Evolutionary conservation across 345 rosid species (phyloP).

Genomic region (Populus euphratica): DNA sequence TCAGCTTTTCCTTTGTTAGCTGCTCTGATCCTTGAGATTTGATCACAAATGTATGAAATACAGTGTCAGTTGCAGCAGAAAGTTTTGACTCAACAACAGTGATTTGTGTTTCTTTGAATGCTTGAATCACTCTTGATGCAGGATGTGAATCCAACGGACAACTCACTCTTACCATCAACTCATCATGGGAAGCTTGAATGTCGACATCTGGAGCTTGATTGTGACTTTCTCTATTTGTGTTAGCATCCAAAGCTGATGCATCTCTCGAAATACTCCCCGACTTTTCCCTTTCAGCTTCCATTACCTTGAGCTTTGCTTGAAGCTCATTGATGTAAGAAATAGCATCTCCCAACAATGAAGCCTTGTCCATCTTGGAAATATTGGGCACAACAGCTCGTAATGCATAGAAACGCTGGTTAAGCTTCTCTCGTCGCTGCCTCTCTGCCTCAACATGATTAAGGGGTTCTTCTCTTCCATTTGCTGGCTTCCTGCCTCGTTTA

Average conservation of each 20-base stretch:
- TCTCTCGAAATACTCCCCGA: conserved; percentile 47
- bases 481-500: conserved; percentile 94
- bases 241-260: conserved; percentile 25
- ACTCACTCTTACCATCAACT: conserved; percentile 63
- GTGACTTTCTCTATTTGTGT: conserved; percentile 25
- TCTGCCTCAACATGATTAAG: conserved; percentile 98
- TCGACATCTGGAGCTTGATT: conserved; percentile 46
- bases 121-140: conserved; percentile 67
- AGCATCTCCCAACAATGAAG: conserved; percentile 88
- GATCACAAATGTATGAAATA: conserved; percentile 71
- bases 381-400: conserved; percentile 96
- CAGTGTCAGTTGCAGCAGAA: conserved; percentile 50
- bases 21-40: conserved; percentile 69
- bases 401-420: conserved; percentile 90
- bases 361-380: conserved; percentile 98
- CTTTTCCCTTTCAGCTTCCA: conserved; percentile 71
- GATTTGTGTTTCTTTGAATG: conserved; percentile 61
- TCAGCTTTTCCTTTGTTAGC: conserved; percentile 77
- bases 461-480: conserved; percentile 95
- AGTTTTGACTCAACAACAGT: conserved; percentile 65
- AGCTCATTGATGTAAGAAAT: conserved; percentile 93
- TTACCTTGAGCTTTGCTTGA: conserved; percentile 66
- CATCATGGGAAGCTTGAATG: conserved; percentile 53
- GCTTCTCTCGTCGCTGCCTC: conserved; percentile 91
- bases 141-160: conserved; percentile 84